Base-by-base conservation (phyloP, 176 grass and related monocot genomes). In the Ensete glaucum region DNA sequence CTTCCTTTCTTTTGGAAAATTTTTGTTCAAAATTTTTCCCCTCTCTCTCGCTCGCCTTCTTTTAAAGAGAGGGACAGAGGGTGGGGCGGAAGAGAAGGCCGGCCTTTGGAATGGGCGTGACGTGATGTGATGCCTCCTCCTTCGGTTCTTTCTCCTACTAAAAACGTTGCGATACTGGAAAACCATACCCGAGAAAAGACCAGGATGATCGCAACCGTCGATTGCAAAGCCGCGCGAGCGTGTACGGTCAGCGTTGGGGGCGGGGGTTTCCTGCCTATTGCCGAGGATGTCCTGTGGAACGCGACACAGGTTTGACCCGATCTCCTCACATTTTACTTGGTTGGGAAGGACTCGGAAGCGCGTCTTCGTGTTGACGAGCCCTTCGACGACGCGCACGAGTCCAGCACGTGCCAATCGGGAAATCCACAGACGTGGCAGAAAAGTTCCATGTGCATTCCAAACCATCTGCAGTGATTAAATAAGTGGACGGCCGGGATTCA, bases 71-170 rank as follows among this genome's bases (percentile, higher is more conserved):
- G 34, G 71, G 11, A 0, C 22, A 0, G 49, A 51, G 55, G 53
- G 22, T 9, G 72, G 19, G 56, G 85, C 80, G 80, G 75, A 82
- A 85, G 77, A 85, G 84, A 80, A 73, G 83, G 89, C 81, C 85
- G 85, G 73, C 64, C 78, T 54, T 63, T 54, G 66, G 67, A 50
- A 69, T 69, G 29, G 16, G 67, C 19, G 11, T 66, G 23, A 14
- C 3, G 34, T n/a, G n/a, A n/a, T n/a, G 14, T 11, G 34, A 50
- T 19, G 27, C 24, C 34, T 29, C 29, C 29, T 16, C 60, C 2
- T 63, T 22, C 8, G 17, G 5, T 63, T 63, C 22, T 63, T 63
- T 11, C 20, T 20, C 34, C 34, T 43, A 6, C 0, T 43, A 4
- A 43, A 43, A 43, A 43, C 34, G 34, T 43, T 43, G 34, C 3